Evolutionary conservation across 2,329 filamentous ascomycete species (phyloP).

Genomic region (Curvularia verruculosa): DNA sequence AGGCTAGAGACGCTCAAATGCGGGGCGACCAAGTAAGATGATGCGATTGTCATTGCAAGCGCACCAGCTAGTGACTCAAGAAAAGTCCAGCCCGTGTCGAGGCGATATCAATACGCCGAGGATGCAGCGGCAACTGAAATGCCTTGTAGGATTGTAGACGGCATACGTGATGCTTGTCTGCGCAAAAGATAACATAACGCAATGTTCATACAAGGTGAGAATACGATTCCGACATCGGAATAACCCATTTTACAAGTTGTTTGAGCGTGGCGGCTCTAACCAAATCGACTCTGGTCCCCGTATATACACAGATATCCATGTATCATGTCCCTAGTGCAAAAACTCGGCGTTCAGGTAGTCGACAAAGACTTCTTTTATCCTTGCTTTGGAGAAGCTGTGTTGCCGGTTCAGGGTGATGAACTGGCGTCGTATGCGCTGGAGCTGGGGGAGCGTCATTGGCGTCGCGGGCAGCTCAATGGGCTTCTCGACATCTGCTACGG

Average conservation of each 20-base stretch:
- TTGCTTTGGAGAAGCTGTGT: slow-evolving; percentile 56
- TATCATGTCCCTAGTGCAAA: slow-evolving; percentile 29
- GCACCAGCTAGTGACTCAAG: slow-evolving; percentile 5
- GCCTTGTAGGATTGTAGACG: slow-evolving; percentile 7
- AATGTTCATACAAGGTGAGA: background rate
- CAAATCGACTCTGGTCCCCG: background rate
- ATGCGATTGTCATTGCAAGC: slow-evolving; percentile 25
- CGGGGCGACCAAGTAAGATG: slow-evolving; percentile 12
- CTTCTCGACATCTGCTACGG: slow-evolving; percentile 60
- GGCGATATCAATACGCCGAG: background rate
- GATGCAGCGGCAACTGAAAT: background rate
- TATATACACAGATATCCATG: background rate
- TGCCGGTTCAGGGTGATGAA: slow-evolving; percentile 78
- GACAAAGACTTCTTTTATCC: slow-evolving; percentile 48
- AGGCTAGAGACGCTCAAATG: slow-evolving; percentile 6
- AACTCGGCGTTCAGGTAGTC: slow-evolving; percentile 50
- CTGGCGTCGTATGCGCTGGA: slow-evolving; percentile 78
- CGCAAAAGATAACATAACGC: background rate
- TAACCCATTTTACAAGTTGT: background rate
- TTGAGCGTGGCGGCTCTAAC: background rate
- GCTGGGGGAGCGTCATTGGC: slow-evolving; percentile 72
- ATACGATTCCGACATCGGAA: background rate
- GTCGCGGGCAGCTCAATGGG: slow-evolving; percentile 69
- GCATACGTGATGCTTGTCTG: background rate
- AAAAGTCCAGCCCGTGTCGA: background rate